Conservation (phyloP, 1,284 basidiomycete species). For the Sphaerobolus stellatus region DNA sequence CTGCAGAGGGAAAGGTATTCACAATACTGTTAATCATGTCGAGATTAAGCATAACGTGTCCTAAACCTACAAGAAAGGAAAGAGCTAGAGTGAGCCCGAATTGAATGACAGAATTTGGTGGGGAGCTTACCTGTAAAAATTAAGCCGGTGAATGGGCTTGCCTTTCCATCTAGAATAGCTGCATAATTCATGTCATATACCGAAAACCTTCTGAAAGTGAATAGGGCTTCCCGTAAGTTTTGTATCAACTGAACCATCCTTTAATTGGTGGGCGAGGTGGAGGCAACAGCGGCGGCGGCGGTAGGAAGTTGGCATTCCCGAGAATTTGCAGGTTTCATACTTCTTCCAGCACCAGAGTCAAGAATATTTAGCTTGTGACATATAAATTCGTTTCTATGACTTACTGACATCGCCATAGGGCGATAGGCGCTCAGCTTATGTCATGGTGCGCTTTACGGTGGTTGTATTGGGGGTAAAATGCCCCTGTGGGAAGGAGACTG, state of each 20-base stretch:
- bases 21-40: background rate
- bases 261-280: conserved; percentile 1
- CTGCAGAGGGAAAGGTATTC: background rate
- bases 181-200: conserved; percentile 7
- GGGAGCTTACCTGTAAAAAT: conserved; percentile 4
- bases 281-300: background rate
- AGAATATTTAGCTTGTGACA: too few species aligned
- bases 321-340: too few species aligned
- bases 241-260: conserved; percentile 1
- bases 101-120: too few species aligned
- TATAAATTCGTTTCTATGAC: too few species aligned
- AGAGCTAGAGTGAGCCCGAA: too few species aligned
- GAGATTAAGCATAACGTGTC: background rate
- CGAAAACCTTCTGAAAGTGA: conserved; percentile 2
- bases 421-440: too few species aligned
- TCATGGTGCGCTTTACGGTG: too few species aligned
- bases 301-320: conserved; percentile 6
- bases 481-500: too few species aligned
- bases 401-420: too few species aligned
- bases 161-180: conserved; percentile 4
- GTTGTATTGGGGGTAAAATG: too few species aligned
- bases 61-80: background rate
- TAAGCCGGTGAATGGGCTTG: conserved; percentile 3
- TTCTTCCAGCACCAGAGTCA: too few species aligned
- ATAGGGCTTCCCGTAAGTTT: conserved; percentile 3